phyloP scores from a whole-genome alignment of 306 rosid genomes.

The Gillenia trifoliata region DNA sequence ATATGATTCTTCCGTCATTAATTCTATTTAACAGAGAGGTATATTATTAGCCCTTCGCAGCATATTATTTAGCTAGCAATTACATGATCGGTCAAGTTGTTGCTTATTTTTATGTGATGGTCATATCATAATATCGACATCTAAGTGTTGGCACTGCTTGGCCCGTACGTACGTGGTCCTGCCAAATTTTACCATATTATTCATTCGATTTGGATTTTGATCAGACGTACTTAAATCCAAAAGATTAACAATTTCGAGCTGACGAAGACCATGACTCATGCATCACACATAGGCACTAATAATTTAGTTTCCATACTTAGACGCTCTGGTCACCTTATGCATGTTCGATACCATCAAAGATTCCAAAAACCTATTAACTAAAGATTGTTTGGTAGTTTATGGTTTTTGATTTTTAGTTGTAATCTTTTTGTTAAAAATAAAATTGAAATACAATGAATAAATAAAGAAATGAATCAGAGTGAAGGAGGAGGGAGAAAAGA shows the following conservation, averaged over 20 bases:
- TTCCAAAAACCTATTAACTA: too few species aligned
- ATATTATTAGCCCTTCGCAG: neutral
- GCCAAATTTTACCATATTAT: neutral
- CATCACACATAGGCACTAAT: too few species aligned
- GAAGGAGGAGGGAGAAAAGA: too few species aligned
- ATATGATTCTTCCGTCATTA: slow-evolving; percentile 35
- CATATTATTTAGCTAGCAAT: neutral
- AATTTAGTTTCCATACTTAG: neutral
- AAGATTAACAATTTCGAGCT: neutral
- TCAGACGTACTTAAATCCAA: too few species aligned
- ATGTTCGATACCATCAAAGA: neutral
- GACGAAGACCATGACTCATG: neutral
- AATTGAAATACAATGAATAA: too few species aligned
- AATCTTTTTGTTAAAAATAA: too few species aligned
- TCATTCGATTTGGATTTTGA: neutral
- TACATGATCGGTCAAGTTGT: neutral
- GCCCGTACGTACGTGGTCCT: neutral
- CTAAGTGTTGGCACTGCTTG: neutral
- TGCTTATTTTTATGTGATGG: neutral
- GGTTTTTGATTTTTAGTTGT: too few species aligned
- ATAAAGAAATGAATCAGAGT: too few species aligned
- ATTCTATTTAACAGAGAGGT: neutral
- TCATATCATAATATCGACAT: slow-evolving; percentile 5
- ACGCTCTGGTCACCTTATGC: neutral
- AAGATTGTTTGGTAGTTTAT: too few species aligned